Base-by-base conservation (phyloP, 1,284 basidiomycete species). In the Boletus hoseneyae region DNA sequence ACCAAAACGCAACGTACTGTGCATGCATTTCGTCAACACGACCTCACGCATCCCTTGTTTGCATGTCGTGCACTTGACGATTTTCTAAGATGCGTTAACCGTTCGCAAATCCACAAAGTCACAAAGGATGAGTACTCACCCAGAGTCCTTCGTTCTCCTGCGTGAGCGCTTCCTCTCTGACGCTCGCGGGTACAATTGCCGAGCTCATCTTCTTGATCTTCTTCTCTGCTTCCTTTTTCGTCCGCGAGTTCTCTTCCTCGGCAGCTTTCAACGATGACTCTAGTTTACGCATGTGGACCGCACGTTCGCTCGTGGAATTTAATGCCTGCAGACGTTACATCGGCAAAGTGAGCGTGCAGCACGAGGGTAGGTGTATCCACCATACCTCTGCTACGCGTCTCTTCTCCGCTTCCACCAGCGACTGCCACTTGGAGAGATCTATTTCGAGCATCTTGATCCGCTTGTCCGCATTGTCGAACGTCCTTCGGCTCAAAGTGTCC, bases 61-160 rank as follows among this genome's bases (percentile, higher is more conserved):
- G 73, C 96, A 99, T 9, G 90, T 93, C 19, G 92, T 93, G 70
- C 97, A 99, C 63, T 91, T 88, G 41, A 99, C 78, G 39, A 98
- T 73, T 67, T 80, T 80, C 93, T 96, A 67, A 9, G 33, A 25
- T 15, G 3, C 6, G 11, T 42, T 36, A 35, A 33, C 32, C 15
- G 15, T 32, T 42, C 16, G 13, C 15, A 15, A 4, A 13, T 9
- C 9, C 30, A 11, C 23, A 10, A 4, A 4, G n/a, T 25, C 23
- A 23, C 16, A 30, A 32, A 35, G 47, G n/a, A 23, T 18, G 18
- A n/a, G 5, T 12, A 47, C 82, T 56, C 57, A 90, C 87, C 72
- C 87, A 82, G 54, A 90, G 78, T 61, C 86, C 82, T 52, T 80
- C 73, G 23, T 77, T 66, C 57, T 83, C 80, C 30, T 65, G 68